phyloP scores from a whole-genome alignment of 768 basidiomycete genomes.

The Boletus subparvulus region DNA sequence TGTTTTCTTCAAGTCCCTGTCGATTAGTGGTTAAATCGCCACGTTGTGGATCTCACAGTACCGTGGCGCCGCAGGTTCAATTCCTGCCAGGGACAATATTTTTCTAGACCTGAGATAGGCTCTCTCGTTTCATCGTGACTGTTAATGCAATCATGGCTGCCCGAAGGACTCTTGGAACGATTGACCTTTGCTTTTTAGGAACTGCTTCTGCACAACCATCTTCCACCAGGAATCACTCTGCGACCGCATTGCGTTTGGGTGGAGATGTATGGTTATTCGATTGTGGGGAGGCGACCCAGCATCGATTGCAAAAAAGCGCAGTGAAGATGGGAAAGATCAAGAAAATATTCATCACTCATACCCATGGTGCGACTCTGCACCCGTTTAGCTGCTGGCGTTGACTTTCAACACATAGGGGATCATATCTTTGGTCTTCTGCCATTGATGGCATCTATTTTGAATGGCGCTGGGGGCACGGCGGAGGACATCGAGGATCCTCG shows the following conservation, averaged over 20 bases:
- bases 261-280: slow-evolving; percentile 83
- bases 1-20: slow-evolving; percentile 30
- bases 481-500: slow-evolving; percentile 64
- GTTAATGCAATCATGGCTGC: slow-evolving; percentile 10
- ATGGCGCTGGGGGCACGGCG: slow-evolving; percentile 69
- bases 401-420: slow-evolving; percentile 52
- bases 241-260: slow-evolving; percentile 63
- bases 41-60: slow-evolving; percentile 38
- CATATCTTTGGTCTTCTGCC: slow-evolving; percentile 78
- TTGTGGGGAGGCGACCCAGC: slow-evolving; percentile 83
- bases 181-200: slow-evolving; percentile 74
- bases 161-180: slow-evolving; percentile 27
- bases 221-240: slow-evolving; percentile 73
- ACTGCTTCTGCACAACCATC: slow-evolving; percentile 83
- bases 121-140: neutral
- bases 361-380: slow-evolving; percentile 57
- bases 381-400: neutral
- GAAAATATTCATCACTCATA: slow-evolving; percentile 88
- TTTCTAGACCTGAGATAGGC: neutral
- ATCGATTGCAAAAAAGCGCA: slow-evolving; percentile 66
- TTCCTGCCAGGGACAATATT: slow-evolving; percentile 36
- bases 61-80: slow-evolving; percentile 40
- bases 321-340: slow-evolving; percentile 79
- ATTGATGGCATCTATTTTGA: slow-evolving; percentile 64
- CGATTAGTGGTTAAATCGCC: slow-evolving; percentile 45